phyloP scores from a whole-genome alignment of 2,329 filamentous ascomycete species.

The Colletotrichum coccodes region DNA sequence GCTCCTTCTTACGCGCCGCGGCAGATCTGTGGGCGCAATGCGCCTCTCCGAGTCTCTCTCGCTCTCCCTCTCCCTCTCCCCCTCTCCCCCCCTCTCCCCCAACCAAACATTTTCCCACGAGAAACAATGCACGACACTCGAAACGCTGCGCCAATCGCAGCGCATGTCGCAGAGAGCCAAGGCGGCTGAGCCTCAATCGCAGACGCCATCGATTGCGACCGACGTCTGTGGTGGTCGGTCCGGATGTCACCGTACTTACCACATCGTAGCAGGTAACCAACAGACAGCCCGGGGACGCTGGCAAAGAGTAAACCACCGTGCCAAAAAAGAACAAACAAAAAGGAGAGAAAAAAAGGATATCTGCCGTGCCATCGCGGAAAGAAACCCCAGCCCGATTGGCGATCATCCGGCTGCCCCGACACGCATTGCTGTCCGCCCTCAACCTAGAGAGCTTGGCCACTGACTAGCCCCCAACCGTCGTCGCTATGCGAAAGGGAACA shows the following conservation, averaged over 20 bases:
- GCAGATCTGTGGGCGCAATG: background rate
- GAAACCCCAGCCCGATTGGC: background rate
- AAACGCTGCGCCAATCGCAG: background rate
- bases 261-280: background rate
- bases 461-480: conserved; percentile 1
- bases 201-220: conserved; percentile 18
- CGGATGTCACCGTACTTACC: background rate
- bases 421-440: conserved; percentile 1
- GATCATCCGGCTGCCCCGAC: conserved; percentile 6
- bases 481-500: conserved; percentile 1
- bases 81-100: background rate
- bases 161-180: conserved; percentile 11
- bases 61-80: background rate
- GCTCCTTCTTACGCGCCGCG: background rate
- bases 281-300: background rate
- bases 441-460: background rate
- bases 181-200: conserved; percentile 26
- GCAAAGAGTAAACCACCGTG: background rate
- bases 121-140: background rate
- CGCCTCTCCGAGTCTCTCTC: no score
- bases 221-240: background rate
- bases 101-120: background rate
- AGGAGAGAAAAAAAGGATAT: background rate
- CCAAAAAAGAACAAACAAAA: background rate
- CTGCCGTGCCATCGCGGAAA: background rate